These are phyloP conservation scores for Colletotrichum sp. DNA, from an alignment of 2,329 filamentous ascomycete species.

Conservation along the genomic window DNA sequence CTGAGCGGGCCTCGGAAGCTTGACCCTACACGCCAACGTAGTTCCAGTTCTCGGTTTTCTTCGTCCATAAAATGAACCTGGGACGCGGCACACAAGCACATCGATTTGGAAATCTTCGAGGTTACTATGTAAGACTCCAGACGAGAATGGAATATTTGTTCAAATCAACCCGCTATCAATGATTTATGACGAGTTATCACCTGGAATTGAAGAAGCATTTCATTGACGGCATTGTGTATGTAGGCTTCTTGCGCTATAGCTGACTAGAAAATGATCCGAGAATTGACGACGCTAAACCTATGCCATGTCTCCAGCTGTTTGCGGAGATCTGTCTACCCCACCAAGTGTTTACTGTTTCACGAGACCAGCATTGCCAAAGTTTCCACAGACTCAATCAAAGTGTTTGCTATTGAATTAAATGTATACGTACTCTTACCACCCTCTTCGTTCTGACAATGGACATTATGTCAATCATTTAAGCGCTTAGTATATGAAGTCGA, in stretches of 20 bases:
- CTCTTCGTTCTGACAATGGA: no score
- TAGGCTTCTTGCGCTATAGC: no score
- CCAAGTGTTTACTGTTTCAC: neutral
- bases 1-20: neutral
- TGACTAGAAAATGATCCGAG: no score
- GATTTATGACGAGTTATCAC: neutral
- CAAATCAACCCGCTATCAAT: no score
- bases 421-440: no score
- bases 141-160: no score
- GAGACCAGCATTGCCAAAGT: neutral
- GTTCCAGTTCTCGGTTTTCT: rapidly evolving
- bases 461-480: neutral
- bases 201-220: neutral
- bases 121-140: no score
- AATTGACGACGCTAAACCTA: neutral
- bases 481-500: neutral
- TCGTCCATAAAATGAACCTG: no score
- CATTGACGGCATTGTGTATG: no score
- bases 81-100: no score
- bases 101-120: no score
- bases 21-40: neutral
- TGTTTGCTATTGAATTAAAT: rapidly evolving
- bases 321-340: neutral
- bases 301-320: neutral
- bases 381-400: neutral